Base-by-base conservation (phyloP, 116 monocot genomes). In the Dioscorea cayenensis region DNA sequence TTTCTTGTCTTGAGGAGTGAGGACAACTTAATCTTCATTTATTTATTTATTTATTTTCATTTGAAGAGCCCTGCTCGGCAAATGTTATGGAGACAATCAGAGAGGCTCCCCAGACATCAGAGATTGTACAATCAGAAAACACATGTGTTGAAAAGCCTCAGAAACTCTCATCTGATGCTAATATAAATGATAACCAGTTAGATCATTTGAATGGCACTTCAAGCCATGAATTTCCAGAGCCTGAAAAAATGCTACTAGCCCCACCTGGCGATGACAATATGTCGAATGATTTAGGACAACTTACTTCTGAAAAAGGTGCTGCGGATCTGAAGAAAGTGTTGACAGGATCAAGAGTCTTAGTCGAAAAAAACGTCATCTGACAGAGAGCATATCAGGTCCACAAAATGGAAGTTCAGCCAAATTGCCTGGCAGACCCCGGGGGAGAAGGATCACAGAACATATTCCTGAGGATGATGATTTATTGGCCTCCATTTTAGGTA, bases 401-500 rank as follows among this genome's bases (percentile, higher is more conserved):
- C 80, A 89, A 69, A 84, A 61, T 73, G 80, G 66, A 8, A 87
- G 62, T 64, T 85, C 89, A 60, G 77, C 69, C 36, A 85, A 85
- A 68, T 27, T 78, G 12, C 79, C 85, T 62, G 80, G 80, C 23
- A 71, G 73, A 72, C 72, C 85, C 19, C 75, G 82, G 68, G 69
- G 72, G n/a, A 89, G 72, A 82, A 89, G 71, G 52, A 85, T 73
- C 52, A 63, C 22, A 20, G 77, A 86, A n/a, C 72, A 70, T 77
- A 67, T 94, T 73, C 82, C 83, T 64, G 70, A 85, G 76, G 94
- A 99, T 75, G 89, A 99, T 87, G 94, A 95, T 87, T 71, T 92
- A 66, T 67, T 99, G 74, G 84, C 90, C n/a, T 94, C 99, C 49
- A 94, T 99, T 73, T 79, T 99, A 87, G 99, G 99, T 99, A 90